Percentiles rank a stretch among this genome's conserved stretches.
phyloP scores from a whole-genome alignment of 176 grass and related monocot genomes.

The Puccinellia tenuiflora region DNA sequence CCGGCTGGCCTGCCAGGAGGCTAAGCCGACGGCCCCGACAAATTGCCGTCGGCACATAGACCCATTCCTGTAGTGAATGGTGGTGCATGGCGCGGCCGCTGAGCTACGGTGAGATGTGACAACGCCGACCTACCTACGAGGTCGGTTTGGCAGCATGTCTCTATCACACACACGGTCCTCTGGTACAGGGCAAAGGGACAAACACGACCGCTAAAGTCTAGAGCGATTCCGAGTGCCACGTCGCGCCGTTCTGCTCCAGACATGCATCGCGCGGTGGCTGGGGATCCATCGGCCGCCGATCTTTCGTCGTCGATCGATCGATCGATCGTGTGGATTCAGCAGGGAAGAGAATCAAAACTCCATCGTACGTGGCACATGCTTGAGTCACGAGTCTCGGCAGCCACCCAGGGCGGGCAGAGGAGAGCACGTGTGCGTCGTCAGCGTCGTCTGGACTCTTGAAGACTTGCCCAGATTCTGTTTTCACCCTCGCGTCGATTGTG shows the following conservation, averaged over 20 bases:
- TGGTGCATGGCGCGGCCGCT: neutral
- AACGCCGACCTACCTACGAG: too few relatives aligned
- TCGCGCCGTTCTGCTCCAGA: constrained; percentile 10
- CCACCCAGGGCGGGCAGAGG: neutral
- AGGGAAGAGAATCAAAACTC: neutral
- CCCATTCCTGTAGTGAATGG: too few relatives aligned
- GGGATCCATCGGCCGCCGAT: neutral
- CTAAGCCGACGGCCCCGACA: too few relatives aligned
- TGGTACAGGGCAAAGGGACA: neutral
- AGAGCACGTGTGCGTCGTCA: neutral
- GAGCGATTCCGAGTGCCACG: constrained; percentile 13
- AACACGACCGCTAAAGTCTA: neutral
- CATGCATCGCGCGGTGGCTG: too few relatives aligned
- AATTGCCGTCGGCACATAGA: too few relatives aligned
- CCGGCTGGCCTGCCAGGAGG: too few relatives aligned
- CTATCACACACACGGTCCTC: neutral
- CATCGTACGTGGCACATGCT: neutral
- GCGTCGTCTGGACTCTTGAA: neutral
- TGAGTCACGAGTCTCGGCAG: neutral
- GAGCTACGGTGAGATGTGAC: neutral
- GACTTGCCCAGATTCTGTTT: neutral
- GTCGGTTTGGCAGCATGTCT: neutral
- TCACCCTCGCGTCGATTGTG: neutral
- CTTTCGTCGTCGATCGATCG: too few relatives aligned
- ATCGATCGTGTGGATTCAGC: neutral